Evolutionary conservation across 2,329 filamentous ascomycete species (phyloP).

Genomic region (Calonectria hongkongensis): DNA sequence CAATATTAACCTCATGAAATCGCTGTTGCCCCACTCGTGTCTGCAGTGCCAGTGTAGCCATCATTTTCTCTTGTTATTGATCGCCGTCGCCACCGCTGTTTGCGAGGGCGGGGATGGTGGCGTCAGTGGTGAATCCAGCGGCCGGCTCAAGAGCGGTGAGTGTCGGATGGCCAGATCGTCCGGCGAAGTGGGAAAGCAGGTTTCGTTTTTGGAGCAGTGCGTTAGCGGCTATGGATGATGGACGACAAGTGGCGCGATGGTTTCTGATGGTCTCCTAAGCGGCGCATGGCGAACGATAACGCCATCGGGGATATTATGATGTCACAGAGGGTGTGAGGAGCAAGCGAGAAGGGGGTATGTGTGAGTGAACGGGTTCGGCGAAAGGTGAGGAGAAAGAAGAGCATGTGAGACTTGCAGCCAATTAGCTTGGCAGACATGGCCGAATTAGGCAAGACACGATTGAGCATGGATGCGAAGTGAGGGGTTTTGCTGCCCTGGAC

Average conservation of each 20-base stretch:
- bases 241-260: conserved; percentile 26
- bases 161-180: neutral
- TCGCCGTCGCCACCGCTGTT: neutral
- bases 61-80: conserved; percentile 47
- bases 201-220: conserved; percentile 52
- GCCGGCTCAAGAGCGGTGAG: conserved; percentile 43
- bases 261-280: neutral
- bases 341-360: neutral
- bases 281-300: neutral
- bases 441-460: conserved; percentile 55
- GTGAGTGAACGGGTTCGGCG: neutral
- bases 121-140: conserved; percentile 49
- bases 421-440: conserved; percentile 52
- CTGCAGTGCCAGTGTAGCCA: conserved; percentile 4
- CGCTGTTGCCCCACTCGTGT: neutral
- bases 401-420: conserved; percentile 6
- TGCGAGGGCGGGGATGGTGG: conserved; percentile 37
- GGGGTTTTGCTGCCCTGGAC: conserved; percentile 31
- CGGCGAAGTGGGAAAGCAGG: conserved; percentile 57
- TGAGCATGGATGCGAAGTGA: conserved; percentile 26
- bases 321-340: conserved; percentile 34
- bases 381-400: conserved; percentile 11
- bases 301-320: neutral
- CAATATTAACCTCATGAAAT: neutral
- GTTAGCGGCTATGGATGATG: neutral